Percentiles rank a stretch among this genome's conserved stretches.
Conservation (phyloP, 164 flowering plant species). For the Nymphaea thermarum region DNA sequence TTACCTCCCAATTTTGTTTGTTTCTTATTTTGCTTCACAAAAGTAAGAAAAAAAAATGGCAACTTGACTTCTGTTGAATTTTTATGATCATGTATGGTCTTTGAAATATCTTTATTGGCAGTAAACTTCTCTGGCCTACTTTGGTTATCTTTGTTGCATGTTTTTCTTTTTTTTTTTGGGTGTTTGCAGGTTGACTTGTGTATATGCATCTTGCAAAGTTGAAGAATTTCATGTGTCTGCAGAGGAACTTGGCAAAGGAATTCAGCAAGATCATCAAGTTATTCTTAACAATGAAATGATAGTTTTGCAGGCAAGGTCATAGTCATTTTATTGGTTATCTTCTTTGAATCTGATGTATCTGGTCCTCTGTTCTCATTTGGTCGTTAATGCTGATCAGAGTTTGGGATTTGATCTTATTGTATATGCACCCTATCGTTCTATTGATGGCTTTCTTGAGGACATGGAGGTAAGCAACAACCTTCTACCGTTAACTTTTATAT, state of each 20-base stretch:
- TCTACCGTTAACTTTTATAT: not conserved
- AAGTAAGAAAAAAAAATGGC: no score
- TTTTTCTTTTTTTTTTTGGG: slow-evolving; percentile 2
- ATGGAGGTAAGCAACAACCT: slow-evolving; percentile 45
- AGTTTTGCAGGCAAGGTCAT: slow-evolving; percentile 76
- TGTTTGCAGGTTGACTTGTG: slow-evolving; percentile 78
- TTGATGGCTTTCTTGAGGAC: slow-evolving; percentile 76
- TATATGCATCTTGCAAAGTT: slow-evolving; percentile 91
- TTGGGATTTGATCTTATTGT: slow-evolving; percentile 96
- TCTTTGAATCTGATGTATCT: slow-evolving; percentile 1
- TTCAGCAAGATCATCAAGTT: slow-evolving; percentile 90
- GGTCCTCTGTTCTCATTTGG: not conserved
- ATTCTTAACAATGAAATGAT: slow-evolving; percentile 97
- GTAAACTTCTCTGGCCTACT: no score
- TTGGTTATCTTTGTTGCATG: not conserved
- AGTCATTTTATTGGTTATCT: slow-evolving; percentile 1
- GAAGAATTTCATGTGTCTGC: slow-evolving; percentile 99
- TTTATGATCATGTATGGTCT: no score
- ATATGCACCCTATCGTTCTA: slow-evolving; percentile 90
- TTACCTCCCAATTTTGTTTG: no score
- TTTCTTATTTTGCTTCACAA: no score
- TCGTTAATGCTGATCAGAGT: slow-evolving; percentile 41
- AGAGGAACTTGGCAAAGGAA: slow-evolving; percentile 99
- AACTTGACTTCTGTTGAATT: no score
- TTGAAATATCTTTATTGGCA: not conserved